Conservation (phyloP, 805 yeast species). For the Jamesozyma piceae region DNA sequence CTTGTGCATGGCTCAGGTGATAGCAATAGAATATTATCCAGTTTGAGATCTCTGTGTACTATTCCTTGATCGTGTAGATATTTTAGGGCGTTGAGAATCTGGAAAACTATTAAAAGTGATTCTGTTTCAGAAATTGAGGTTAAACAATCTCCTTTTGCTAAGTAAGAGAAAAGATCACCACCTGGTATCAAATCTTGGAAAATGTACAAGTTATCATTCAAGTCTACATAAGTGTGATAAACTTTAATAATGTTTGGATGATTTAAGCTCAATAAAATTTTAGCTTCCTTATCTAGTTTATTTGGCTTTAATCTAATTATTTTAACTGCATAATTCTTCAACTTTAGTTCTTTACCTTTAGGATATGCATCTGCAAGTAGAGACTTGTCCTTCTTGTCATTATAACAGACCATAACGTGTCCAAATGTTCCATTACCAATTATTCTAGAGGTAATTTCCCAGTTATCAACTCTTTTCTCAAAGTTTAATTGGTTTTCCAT, state of each 20-base stretch:
- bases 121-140: slow-evolving; percentile 45
- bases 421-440: slow-evolving; percentile 56
- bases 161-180: slow-evolving; percentile 50
- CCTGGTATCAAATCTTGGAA: slow-evolving; percentile 46
- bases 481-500: slow-evolving; percentile 13
- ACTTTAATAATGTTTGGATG: slow-evolving; percentile 46
- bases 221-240: slow-evolving; percentile 28
- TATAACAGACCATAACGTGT: slow-evolving; percentile 30
- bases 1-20: slow-evolving; percentile 45
- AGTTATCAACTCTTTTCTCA: slow-evolving; percentile 21
- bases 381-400: background rate
- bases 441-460: slow-evolving; percentile 36
- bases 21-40: slow-evolving; percentile 53
- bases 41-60: slow-evolving; percentile 58
- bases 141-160: slow-evolving; percentile 35
- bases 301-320: slow-evolving; percentile 30
- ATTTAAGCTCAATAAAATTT: slow-evolving; percentile 31
- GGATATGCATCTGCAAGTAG: no score
- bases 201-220: slow-evolving; percentile 31
- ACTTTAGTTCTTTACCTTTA: slow-evolving; percentile 15
- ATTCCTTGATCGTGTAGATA: slow-evolving; percentile 47
- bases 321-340: slow-evolving; percentile 42
- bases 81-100: slow-evolving; percentile 45
- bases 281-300: slow-evolving; percentile 35
- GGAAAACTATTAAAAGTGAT: slow-evolving; percentile 43